Evolutionary conservation across 495 filamentous ascomycete species (phyloP).

Genomic region (Platismatia glauca): DNA sequence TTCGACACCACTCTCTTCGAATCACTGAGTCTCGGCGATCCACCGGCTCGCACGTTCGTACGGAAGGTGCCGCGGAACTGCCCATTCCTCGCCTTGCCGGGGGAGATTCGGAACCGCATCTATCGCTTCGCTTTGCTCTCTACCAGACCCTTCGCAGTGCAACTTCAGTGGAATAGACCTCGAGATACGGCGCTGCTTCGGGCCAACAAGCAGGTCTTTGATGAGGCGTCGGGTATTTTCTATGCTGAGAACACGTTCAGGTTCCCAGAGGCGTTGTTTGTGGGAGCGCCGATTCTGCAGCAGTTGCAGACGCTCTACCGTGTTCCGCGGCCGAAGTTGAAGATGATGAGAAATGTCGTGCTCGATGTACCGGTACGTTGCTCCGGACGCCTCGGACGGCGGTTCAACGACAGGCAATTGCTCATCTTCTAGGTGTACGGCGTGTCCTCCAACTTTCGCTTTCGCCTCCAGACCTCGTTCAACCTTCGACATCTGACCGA

Average conservation of each 20-base stretch:
- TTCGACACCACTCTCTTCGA: not conserved
- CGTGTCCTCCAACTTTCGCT: not conserved
- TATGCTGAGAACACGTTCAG: conserved; percentile 10
- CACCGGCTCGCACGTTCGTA: not conserved
- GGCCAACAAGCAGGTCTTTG: conserved; percentile 6
- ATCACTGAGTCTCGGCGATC: not conserved
- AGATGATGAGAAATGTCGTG: not conserved
- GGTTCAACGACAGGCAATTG: not conserved
- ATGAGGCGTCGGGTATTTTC: conserved; percentile 4
- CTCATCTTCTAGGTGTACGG: conserved; percentile 3
- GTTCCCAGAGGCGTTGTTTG: not conserved
- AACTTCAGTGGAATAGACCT: not conserved
- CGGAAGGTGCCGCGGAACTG: not conserved
- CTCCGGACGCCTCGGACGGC: not conserved
- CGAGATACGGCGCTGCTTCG: not conserved
- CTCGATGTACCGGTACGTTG: conserved; percentile 9
- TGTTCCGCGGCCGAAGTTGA: not conserved
- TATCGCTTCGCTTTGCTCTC: conserved; percentile 4
- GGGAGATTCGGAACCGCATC: conserved; percentile 10
- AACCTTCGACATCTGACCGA: conserved; percentile 1
- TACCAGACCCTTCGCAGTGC: not conserved
- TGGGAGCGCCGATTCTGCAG: conserved; percentile 7
- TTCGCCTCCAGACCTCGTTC: not conserved
- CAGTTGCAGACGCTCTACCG: not conserved
- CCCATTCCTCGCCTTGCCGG: conserved; percentile 5